These are phyloP conservation scores for Corylus americana DNA, from an alignment of 306 rosid species.

Conservation along the genomic window DNA sequence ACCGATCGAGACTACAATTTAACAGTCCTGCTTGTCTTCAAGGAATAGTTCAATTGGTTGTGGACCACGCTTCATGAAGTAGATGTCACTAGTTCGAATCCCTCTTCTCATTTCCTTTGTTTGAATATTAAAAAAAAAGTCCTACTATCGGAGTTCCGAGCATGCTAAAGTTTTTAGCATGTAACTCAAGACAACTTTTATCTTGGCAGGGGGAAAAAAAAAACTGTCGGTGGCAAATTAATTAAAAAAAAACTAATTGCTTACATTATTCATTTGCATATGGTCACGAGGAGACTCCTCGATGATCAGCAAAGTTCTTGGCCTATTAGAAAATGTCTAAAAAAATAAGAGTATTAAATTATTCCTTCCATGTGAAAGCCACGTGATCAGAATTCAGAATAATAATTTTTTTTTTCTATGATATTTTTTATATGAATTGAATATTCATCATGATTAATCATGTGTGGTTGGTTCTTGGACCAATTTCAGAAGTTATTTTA, in stretches of 20 bases:
- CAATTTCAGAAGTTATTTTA: no score
- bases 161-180: no score
- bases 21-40: no score
- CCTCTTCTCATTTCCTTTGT: no score
- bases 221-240: neutral
- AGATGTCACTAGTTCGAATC: no score
- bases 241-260: neutral
- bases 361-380: neutral
- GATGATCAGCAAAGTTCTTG: neutral
- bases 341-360: neutral
- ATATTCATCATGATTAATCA: neutral
- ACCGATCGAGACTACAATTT: no score
- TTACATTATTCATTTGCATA: neutral
- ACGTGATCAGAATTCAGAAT: neutral
- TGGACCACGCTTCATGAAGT: no score
- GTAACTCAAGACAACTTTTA: no score
- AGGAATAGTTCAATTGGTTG: no score
- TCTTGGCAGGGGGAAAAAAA: neutral
- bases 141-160: no score
- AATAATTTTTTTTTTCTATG: neutral
- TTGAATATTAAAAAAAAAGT: no score
- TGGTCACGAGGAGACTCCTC: neutral
- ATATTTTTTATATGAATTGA: neutral
- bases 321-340: neutral
- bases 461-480: no score